Evolutionary conservation across 2,329 filamentous ascomycete genomes (phyloP).

Genomic region (Xylaria sp.): DNA sequence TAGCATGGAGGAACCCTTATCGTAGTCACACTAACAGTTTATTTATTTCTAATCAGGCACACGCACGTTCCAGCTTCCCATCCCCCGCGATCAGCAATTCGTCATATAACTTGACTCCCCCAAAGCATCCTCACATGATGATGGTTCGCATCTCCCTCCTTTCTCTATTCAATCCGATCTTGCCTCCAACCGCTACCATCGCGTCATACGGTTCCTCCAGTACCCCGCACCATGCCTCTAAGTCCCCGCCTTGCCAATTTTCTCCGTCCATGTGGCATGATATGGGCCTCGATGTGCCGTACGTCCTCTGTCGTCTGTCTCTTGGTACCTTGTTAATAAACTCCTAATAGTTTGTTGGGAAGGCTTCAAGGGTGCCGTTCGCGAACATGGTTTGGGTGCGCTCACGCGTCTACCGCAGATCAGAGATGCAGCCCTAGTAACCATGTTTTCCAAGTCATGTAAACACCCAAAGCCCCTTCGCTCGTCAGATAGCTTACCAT

Average conservation of each 20-base stretch:
- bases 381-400: constrained; percentile 1
- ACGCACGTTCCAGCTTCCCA: no score
- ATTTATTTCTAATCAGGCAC: no score
- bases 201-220: no score
- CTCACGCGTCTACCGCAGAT: constrained; percentile 1
- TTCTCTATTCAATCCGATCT: no score
- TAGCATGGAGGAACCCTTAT: no score
- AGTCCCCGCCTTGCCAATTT: neutral
- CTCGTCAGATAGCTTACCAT: neutral
- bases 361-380: constrained; percentile 8
- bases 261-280: constrained; percentile 1
- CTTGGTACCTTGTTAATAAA: neutral
- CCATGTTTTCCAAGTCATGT: constrained; percentile 11
- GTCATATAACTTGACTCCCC: no score
- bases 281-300: neutral
- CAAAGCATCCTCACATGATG: no score
- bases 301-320: neutral
- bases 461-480: neutral
- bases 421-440: constrained; percentile 12
- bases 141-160: no score
- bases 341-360: constrained; percentile 14
- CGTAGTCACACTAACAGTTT: no score
- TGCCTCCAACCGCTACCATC: no score
- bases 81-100: no score
- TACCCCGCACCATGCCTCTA: neutral